A percentile compares a stretch with the other conserved stretches of the same genome.
These are phyloP conservation scores for Colletotrichum limetticola DNA, from an alignment of 2,329 filamentous ascomycete genomes.

Conservation along the genomic window DNA sequence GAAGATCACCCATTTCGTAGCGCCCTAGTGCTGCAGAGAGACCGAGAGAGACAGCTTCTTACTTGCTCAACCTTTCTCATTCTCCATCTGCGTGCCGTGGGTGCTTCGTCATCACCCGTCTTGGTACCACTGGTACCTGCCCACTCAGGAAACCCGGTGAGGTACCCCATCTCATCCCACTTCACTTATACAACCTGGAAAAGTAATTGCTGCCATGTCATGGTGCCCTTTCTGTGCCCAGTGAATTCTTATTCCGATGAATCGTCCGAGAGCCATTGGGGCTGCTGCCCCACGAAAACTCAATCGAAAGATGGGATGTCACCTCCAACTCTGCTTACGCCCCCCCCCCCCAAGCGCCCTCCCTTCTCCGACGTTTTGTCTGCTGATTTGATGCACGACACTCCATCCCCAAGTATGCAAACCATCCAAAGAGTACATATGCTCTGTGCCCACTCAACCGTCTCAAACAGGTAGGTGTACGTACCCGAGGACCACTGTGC, in stretches of 20 bases:
- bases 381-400: constrained; percentile 17
- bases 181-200: background rate
- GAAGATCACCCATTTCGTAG: constrained; percentile 1
- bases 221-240: too few species aligned
- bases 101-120: constrained; percentile 24
- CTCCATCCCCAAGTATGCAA: background rate
- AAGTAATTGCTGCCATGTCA: too few species aligned
- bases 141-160: constrained; percentile 26
- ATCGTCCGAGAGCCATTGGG: background rate
- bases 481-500: background rate
- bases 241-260: too few species aligned
- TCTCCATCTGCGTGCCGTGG: background rate
- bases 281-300: constrained; percentile 5
- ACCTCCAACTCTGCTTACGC: background rate
- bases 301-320: constrained; percentile 26
- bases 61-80: background rate
- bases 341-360: background rate
- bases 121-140: constrained; percentile 24
- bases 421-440: constrained; percentile 11
- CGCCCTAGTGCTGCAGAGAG: background rate
- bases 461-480: background rate
- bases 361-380: background rate
- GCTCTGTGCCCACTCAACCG: background rate
- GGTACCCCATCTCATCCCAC: background rate
- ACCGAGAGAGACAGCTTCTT: background rate